Evolutionary conservation across 1,139 yeast species (phyloP).

Genomic region (Nematodospora anomalae): DNA sequence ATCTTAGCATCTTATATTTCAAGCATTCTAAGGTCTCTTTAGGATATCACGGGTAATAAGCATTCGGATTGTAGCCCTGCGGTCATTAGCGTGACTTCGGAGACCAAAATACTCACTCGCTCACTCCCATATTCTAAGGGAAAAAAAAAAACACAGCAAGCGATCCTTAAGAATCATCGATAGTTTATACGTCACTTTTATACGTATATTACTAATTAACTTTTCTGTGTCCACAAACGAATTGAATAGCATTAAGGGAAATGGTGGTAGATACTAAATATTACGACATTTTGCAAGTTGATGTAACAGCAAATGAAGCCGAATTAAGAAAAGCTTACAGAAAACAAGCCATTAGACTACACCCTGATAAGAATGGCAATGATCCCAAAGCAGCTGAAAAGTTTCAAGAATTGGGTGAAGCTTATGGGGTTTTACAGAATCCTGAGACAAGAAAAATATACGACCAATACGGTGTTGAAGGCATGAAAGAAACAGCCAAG

Average conservation of each 20-base stretch:
- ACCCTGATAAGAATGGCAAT: slow-evolving; percentile 88
- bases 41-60: too few relatives aligned
- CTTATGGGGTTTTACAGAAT: slow-evolving; percentile 44
- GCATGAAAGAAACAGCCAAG: slow-evolving; percentile 31
- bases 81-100: too few relatives aligned
- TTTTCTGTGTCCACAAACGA: neutral
- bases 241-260: neutral
- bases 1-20: too few relatives aligned
- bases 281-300: slow-evolving; percentile 83
- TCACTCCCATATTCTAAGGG: too few relatives aligned
- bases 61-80: too few relatives aligned
- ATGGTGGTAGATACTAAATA: slow-evolving; percentile 93
- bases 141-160: too few relatives aligned
- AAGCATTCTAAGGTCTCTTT: too few relatives aligned
- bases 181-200: too few relatives aligned
- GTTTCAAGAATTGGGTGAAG: slow-evolving; percentile 79
- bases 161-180: too few relatives aligned
- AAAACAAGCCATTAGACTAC: slow-evolving; percentile 85
- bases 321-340: slow-evolving; percentile 96
- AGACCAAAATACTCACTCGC: too few relatives aligned
- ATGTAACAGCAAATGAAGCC: slow-evolving; percentile 71
- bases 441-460: slow-evolving; percentile 37
- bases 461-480: slow-evolving; percentile 47
- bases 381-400: slow-evolving; percentile 88
- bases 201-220: neutral